Base-by-base conservation (phyloP, 2,329 filamentous ascomycete genomes). In the Fusarium domesticum region DNA sequence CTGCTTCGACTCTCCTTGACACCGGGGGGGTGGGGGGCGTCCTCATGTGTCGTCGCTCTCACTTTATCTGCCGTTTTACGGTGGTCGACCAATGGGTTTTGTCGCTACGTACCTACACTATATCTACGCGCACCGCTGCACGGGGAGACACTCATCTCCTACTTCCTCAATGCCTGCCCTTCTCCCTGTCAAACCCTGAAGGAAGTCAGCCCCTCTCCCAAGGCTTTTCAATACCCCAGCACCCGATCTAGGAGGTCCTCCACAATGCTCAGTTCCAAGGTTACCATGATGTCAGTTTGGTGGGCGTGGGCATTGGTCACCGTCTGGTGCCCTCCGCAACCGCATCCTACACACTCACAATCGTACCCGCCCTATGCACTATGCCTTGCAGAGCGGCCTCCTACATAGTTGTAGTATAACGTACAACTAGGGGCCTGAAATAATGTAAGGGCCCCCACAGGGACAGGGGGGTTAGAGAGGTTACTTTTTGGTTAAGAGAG, bases 261-360 rank as follows among this genome's bases (percentile, higher is more conserved):
- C 18, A 41, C 37, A 19, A 19, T 35, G 17, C 32, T 35, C 30
- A 19, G 36, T 18, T n/a, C n/a, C n/a, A n/a, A n/a, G n/a, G n/a
- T 38, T 37, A 43, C 47, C 42, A 46, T 50, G 45, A 57, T 48
- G 42, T 56, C 47, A 56, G 43, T 35, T 42, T 33, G 40, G 39
- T 43, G 44, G 47, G 39, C 28, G 19, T 14, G 15, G 23, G 15
- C 17, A 35, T 32, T 38, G 35, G 34, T 30, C 45, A 39, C 42
- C 39, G 38, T 42, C 50, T 54, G 56, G 51, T 4, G 32, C 43
- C 36, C 43, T 39, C 47, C 53, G 53, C 53, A 41, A 56, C 53
- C 47, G 54, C 53, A 45, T 40, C 35, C 32, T 45, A 44, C 37
- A 47, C 40, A 31, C 37, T 36, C 43, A 37, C n/a, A n/a, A n/a